A percentile compares a stretch with the other conserved stretches of the same genome.
Evolutionary conservation across 331 rosid genomes (phyloP).

Genomic region (Cydonia oblonga): DNA sequence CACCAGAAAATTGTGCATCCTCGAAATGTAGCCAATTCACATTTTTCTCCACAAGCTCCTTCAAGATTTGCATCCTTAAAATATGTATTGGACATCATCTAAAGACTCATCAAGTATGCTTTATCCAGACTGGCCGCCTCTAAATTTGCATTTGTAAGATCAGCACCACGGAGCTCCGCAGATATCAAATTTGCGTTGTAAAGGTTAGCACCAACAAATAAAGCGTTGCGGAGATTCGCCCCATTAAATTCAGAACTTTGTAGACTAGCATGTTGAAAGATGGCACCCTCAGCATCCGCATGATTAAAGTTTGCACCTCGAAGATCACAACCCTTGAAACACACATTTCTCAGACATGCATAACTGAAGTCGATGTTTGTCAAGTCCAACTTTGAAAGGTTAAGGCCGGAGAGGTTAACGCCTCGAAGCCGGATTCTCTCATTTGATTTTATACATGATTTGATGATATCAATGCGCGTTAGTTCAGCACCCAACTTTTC

Average conservation of each 20-base stretch:
- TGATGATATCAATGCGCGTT: slow-evolving; percentile 68
- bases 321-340: slow-evolving; percentile 67
- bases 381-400: neutral
- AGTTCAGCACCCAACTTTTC: slow-evolving; percentile 40
- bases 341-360: slow-evolving; percentile 65
- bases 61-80: no score
- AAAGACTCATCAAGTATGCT: no score
- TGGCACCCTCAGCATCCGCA: slow-evolving; percentile 71
- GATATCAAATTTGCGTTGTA: neutral
- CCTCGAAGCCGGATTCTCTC: slow-evolving; percentile 40
- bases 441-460: slow-evolving; percentile 49
- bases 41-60: no score
- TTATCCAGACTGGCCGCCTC: neutral
- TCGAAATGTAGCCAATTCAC: no score
- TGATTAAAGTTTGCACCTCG: slow-evolving; percentile 61
- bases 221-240: slow-evolving; percentile 41
- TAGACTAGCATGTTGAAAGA: slow-evolving; percentile 45
- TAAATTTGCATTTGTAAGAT: neutral
- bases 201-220: neutral
- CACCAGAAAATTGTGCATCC: no score
- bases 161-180: no score
- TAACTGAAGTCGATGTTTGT: slow-evolving; percentile 49
- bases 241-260: slow-evolving; percentile 24
- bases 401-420: neutral
- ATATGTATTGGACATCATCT: no score